These are phyloP conservation scores for Neospora caninum DNA, from an alignment of 169 alveolate species.

Conservation along the genomic window DNA sequence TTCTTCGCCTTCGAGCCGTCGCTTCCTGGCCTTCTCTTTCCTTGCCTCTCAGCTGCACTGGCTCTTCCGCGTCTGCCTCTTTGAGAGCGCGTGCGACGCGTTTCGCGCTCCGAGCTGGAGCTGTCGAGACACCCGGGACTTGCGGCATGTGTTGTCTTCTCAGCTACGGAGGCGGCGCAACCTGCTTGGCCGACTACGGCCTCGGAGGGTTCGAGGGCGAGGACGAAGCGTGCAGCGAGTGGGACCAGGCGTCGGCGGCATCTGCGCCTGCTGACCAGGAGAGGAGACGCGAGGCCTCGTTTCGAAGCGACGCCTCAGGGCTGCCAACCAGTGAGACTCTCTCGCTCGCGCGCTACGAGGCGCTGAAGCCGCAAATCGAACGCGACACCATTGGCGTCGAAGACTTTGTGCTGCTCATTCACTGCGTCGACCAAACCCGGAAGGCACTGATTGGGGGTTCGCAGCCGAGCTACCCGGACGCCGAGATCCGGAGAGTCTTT, in stretches of 20 bases:
- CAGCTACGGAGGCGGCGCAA: conserved; percentile 42
- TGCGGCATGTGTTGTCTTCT: not conserved
- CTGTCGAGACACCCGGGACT: not conserved
- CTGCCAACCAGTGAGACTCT: not conserved
- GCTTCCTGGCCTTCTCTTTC: no score
- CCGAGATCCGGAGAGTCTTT: conserved; percentile 51
- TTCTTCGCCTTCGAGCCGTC: not conserved
- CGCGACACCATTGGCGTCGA: conserved; percentile 58
- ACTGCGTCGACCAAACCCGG: conserved; percentile 62
- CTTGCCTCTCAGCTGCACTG: not conserved
- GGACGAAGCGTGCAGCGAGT: not conserved
- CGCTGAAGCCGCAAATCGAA: not conserved
- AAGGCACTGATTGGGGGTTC: conserved; percentile 59
- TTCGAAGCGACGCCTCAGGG: not conserved
- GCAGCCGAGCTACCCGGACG: conserved; percentile 35
- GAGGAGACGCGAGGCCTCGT: not conserved
- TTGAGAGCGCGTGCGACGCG: not conserved
- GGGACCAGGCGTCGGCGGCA: not conserved
- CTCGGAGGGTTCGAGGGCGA: not conserved
- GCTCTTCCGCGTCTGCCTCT: not conserved
- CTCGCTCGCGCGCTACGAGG: not conserved
- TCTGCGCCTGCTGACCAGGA: not conserved
- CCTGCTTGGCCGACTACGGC: conserved; percentile 37
- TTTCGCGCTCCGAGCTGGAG: not conserved
- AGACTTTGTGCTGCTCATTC: conserved; percentile 54